Evolutionary conservation across 257 asterid species (phyloP), one percentile per base, ranked within the genome.

Genomic region (Salvia miltiorrhiza): DNA sequence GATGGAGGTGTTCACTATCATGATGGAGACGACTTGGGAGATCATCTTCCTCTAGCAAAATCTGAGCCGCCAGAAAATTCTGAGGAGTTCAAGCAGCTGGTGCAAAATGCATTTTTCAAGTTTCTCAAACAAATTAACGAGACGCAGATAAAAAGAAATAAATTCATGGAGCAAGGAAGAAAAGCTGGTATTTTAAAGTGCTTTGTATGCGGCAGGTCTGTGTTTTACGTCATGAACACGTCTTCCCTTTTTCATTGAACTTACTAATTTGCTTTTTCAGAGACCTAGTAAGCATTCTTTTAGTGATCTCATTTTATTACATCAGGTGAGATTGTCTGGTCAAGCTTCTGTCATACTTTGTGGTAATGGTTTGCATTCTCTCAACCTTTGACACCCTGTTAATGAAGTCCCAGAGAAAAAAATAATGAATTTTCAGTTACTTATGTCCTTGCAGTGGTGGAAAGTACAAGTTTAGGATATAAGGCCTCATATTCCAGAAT

Each of bases 201-300:
- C 86, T 73, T 80, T 68, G 86, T 80, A 26, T 85, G 92, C 57
- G 86, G 90, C 87, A 85, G 94, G 94, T 89, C 79, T 79, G 93
- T 88, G 79, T 73, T 81, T 77, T 78, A 70, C 73, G 70, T 69
- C 76, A 70, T 79, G 80, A 80, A 67, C 60, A 21, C 32, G 28
- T 63, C 69, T 59, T 64, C 72, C 60, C 40, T 64, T 72, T 76
- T 79, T 63, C 14, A 21, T 73, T 79, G 52, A 66, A 73, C 80
- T 72, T 67, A 55, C 73, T 73, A 53, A 30, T 77, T 57, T 39
- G 21, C 26, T 58, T 24, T 69, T 62, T 61, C 61, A 56, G 70
- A 55, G 24, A 24, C 74, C 74, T 48, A 63, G 71, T 72, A 67
- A 63, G 74, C 61, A 67, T 67, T 53, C 54, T 48, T 73, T 58